Percentiles rank a stretch among this genome's conserved stretches.
Evolutionary conservation across 768 basidiomycete species (phyloP).

Genomic region (Rhizopogon vinicolor): DNA sequence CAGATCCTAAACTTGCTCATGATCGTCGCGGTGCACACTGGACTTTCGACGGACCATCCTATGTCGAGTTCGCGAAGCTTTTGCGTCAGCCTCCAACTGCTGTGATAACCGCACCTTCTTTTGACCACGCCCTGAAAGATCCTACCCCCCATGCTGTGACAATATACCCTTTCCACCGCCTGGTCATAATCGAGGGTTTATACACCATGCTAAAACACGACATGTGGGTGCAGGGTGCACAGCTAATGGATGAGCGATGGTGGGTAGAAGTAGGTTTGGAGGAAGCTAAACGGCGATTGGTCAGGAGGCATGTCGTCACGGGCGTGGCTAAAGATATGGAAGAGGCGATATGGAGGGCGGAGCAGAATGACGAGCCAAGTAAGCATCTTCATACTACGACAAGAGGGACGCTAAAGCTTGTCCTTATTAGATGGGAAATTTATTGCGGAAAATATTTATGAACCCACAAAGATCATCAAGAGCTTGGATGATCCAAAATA

Average conservation of each 20-base stretch:
- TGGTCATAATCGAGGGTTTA: slow-evolving; percentile 86
- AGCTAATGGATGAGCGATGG: slow-evolving; percentile 74
- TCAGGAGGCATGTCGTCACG: slow-evolving; percentile 71
- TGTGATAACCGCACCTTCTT: slow-evolving; percentile 69
- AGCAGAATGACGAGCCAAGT: slow-evolving; percentile 79
- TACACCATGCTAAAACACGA: slow-evolving; percentile 59
- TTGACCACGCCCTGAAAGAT: slow-evolving; percentile 86
- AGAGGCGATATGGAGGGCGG: slow-evolving; percentile 68
- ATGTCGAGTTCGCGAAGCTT: slow-evolving; percentile 59
- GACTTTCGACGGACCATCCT: slow-evolving; percentile 82
- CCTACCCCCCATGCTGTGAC: slow-evolving; percentile 57
- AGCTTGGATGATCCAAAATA: slow-evolving; percentile 24
- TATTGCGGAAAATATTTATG: slow-evolving; percentile 24
- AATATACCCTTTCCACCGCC: slow-evolving; percentile 61
- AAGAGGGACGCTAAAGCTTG: background rate
- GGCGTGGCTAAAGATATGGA: slow-evolving; percentile 64
- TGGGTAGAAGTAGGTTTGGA: slow-evolving; percentile 56
- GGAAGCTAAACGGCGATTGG: slow-evolving; percentile 55
- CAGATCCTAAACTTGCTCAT: slow-evolving; percentile 73
- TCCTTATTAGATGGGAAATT: slow-evolving; percentile 37
- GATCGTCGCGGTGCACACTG: slow-evolving; percentile 83
- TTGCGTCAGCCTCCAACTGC: slow-evolving; percentile 38
- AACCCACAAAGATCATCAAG: slow-evolving; percentile 30
- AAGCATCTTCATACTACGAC: slow-evolving; percentile 8
- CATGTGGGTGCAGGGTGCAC: slow-evolving; percentile 67